phyloP scores from a whole-genome alignment of 1,284 basidiomycete species.

The Cutaneotrichosporon daszewskae region DNA sequence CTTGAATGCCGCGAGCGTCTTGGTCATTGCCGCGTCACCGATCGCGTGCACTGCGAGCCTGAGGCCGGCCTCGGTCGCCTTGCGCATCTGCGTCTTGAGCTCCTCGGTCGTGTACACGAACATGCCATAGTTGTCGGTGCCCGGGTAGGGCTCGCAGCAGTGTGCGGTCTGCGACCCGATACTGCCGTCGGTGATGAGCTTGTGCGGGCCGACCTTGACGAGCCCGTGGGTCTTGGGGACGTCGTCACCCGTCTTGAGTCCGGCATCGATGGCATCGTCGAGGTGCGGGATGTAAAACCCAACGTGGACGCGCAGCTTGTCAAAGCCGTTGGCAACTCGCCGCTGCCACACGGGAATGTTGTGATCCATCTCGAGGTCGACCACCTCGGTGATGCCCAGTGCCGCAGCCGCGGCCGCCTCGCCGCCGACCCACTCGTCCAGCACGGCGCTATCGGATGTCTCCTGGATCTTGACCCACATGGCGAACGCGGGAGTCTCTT shows the following conservation, averaged over 20 bases:
- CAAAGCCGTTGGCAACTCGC: slow-evolving; percentile 25
- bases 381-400: slow-evolving; percentile 37
- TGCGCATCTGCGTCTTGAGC: slow-evolving; percentile 21
- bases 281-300: slow-evolving; percentile 39
- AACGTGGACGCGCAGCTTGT: slow-evolving; percentile 28
- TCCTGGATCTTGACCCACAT: slow-evolving; percentile 22
- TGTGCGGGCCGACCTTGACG: slow-evolving; percentile 33
- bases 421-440: slow-evolving; percentile 25
- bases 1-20: slow-evolving; percentile 23
- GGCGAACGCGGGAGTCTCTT: slow-evolving; percentile 29
- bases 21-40: slow-evolving; percentile 35
- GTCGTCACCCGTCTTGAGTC: slow-evolving; percentile 25
- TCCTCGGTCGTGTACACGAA: slow-evolving; percentile 19
- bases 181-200: slow-evolving; percentile 32
- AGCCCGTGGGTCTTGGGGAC: slow-evolving; percentile 27
- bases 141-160: slow-evolving; percentile 38
- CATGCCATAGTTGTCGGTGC: slow-evolving; percentile 23
- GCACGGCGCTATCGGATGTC: slow-evolving; percentile 16
- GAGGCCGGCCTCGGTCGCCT: slow-evolving; percentile 23
- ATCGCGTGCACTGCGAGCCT: slow-evolving; percentile 39
- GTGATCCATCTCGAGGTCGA: slow-evolving; percentile 41
- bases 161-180: slow-evolving; percentile 32
- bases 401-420: slow-evolving; percentile 30
- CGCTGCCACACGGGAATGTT: slow-evolving; percentile 29
- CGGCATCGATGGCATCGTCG: slow-evolving; percentile 23